phyloP scores from a whole-genome alignment of 1,139 yeast genomes.

The Petasospora fabianii region DNA sequence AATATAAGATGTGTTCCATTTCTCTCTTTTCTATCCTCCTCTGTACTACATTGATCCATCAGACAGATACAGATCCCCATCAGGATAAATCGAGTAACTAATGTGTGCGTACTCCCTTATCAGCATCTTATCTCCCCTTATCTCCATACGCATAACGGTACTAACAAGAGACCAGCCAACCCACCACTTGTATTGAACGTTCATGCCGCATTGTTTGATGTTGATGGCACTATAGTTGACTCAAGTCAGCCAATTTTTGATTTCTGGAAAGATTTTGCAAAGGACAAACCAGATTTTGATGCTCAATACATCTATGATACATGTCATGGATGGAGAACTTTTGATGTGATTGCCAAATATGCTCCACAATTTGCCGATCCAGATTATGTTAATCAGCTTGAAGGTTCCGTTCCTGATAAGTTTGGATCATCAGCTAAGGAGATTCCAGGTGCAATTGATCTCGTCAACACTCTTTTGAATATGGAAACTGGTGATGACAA shows the following conservation, averaged over 20 bases:
- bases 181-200: conserved; percentile 15
- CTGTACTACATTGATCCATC: too few species aligned
- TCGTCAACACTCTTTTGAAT: conserved; percentile 48
- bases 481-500: conserved; percentile 31
- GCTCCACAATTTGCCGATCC: conserved; percentile 68
- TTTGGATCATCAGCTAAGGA: conserved; percentile 69
- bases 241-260: conserved; percentile 77
- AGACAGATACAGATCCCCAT: too few species aligned
- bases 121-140: background rate
- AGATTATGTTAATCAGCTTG: conserved; percentile 64
- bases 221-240: conserved; percentile 80
- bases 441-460: conserved; percentile 69
- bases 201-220: conserved; percentile 58
- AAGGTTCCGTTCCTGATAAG: conserved; percentile 68
- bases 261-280: conserved; percentile 73
- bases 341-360: conserved; percentile 68
- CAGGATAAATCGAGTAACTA: too few species aligned
- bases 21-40: too few species aligned
- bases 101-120: background rate
- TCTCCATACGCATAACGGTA: background rate
- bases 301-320: conserved; percentile 70
- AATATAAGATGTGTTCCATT: background rate
- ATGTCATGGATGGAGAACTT: conserved; percentile 80
- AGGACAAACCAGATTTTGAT: conserved; percentile 66
- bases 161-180: background rate